Evolutionary conservation across 768 basidiomycete species (phyloP).

Genomic region (Pulveroboletus sp.): DNA sequence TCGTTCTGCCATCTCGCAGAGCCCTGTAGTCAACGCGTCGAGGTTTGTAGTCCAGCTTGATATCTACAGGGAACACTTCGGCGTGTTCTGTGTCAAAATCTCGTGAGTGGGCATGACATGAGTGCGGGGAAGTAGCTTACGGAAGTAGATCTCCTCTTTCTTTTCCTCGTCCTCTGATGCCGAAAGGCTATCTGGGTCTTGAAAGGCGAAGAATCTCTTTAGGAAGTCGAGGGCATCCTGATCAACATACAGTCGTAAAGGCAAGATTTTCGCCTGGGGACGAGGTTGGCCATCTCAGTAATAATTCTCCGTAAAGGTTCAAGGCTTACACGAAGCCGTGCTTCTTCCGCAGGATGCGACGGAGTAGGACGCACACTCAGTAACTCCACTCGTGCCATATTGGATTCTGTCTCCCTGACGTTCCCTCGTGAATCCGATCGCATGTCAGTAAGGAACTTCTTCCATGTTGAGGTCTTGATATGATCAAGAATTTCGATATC

Average conservation of each 20-base stretch:
- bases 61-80: conserved; percentile 90
- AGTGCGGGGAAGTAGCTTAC: conserved; percentile 38
- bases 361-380: conserved; percentile 68
- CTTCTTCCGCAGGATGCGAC: conserved; percentile 66
- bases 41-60: conserved; percentile 98
- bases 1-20: conserved; percentile 82
- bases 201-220: conserved; percentile 93
- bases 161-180: conserved; percentile 28
- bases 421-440: conserved; percentile 83
- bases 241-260: conserved; percentile 89
- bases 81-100: conserved; percentile 61
- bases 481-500: conserved; percentile 92
- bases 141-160: conserved; percentile 63
- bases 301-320: neutral
- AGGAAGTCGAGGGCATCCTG: conserved; percentile 98
- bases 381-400: conserved; percentile 90
- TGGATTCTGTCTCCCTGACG: conserved; percentile 83
- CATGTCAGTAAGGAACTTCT: conserved; percentile 88
- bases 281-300: neutral
- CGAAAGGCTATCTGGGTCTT: conserved; percentile 47
- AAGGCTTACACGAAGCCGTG: conserved; percentile 53
- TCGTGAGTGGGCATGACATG: conserved; percentile 4
- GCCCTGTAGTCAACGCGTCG: conserved; percentile 94
- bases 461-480: conserved; percentile 98
- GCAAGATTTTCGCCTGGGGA: conserved; percentile 78